Percentiles rank a stretch among this genome's conserved stretches.
Evolutionary conservation across 495 filamentous ascomycete species (phyloP).

Genomic region (Glonium stellatum): DNA sequence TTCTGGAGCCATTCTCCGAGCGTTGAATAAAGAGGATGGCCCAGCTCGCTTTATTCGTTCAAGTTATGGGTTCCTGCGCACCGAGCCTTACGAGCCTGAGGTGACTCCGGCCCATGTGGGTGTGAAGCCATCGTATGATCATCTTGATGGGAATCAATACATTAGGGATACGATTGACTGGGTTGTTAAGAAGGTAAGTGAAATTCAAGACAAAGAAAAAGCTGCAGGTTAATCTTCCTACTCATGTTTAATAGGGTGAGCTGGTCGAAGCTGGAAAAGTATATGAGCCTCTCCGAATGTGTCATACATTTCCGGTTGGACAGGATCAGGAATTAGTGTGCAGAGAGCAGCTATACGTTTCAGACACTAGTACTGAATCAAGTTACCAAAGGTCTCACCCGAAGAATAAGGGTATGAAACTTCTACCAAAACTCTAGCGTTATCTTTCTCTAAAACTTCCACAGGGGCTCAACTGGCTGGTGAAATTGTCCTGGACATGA

Average conservation of each 20-base stretch:
- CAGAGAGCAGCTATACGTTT: background rate
- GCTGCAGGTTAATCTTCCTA: too few species aligned
- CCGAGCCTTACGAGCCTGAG: slow-evolving; percentile 17
- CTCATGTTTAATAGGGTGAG: slow-evolving; percentile 4
- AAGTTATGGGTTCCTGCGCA: slow-evolving; percentile 32
- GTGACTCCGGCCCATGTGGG: slow-evolving; percentile 14
- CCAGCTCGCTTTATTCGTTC: slow-evolving; percentile 18
- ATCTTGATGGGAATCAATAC: too few species aligned
- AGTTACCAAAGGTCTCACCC: background rate
- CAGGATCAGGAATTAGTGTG: background rate
- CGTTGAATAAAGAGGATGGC: slow-evolving; percentile 25
- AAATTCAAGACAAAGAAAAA: too few species aligned
- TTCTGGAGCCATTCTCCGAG: slow-evolving; percentile 30
- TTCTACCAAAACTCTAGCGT: too few species aligned
- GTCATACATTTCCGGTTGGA: background rate
- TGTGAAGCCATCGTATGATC: too few species aligned
- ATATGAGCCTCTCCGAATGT: background rate
- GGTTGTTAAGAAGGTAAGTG: too few species aligned
- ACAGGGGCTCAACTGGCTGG: slow-evolving; percentile 5
- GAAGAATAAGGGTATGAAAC: slow-evolving; percentile 6
- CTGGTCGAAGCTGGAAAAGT: background rate
- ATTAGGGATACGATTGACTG: too few species aligned
- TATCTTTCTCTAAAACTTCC: background rate
- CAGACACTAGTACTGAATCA: background rate
- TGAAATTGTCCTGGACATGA: slow-evolving; percentile 4